Base-by-base conservation (phyloP, 2,329 filamentous ascomycete genomes). In the Fusarium denticulatum region DNA sequence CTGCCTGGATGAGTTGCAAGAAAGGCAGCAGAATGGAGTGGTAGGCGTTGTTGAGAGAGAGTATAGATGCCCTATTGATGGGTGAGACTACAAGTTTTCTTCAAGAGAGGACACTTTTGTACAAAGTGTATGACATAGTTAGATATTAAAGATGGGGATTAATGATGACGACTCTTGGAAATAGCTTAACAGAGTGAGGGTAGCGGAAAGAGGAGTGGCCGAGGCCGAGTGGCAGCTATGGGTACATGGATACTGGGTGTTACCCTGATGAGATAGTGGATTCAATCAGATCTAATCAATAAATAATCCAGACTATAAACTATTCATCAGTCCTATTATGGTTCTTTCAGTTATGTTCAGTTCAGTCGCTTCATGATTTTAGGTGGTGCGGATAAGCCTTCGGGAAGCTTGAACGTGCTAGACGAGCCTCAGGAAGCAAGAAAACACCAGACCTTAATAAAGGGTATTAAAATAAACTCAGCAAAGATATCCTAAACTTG, bases 1-100 rank as follows among this genome's bases (percentile, higher is more conserved):
- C 32, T 95, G 92, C 78, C 83, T 93, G 43, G 93, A 96, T 79
- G 87, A 89, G 67, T 81, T 92, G 73, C 89, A 90, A 75, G 86
- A 86, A 39, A 85, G 87, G 69, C 85, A 86, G 63, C 87, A 86
- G 74, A 83, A 82, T 72, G 85, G 83, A 64, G 87, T 83, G 67
- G 82, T 83, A 68, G 82, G 86, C 13, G 82, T 83, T 39, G 85
- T 83, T 45, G 84, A 87, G 72, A 81, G 83, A 71, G 87, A 85
- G 77, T 89, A 88, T 78, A 84, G 83, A 74, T 90, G 88, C 78
- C 88, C 88, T 15, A 86, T 90, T 77, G 88, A 90, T 77, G 88
- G 87, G 60, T 89, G 80, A 80, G 46, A 24, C 26, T 60, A 43
- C 37, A 58, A 46, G 24, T 39, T 50, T 42, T 57, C 55, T 52